Evolutionary conservation across 805 yeast genomes (phyloP), one percentile per base, ranked within the genome.

Genomic region (Nakazawaea wickerhamii): DNA sequence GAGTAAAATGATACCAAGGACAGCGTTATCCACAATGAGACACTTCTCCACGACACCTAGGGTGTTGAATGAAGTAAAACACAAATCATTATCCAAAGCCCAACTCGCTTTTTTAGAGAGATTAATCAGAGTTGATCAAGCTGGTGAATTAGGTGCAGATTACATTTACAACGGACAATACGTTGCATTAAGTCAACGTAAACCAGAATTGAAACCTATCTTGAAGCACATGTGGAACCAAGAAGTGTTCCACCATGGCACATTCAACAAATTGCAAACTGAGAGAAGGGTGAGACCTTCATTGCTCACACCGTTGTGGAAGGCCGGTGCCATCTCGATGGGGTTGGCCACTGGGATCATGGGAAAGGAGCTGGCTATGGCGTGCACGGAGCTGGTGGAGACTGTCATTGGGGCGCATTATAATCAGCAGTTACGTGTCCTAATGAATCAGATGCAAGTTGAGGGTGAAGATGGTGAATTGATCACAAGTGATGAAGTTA

Each of bases 141-240:
- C 99, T 1, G 99, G 99, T 31, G 99, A 93, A 59, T 73, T 93
- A 10, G 99, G 97, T 3, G 99, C 99, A 1, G 81, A 93, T 59
- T 81, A 84, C 51, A 93, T 93, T 39, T 93, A 93, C 60, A 79
- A 81, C 46, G 99, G 98, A 7, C 99, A 93, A 61, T 84, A 82
- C 53, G 67, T 75, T 30, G 89, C 89, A 2, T 67, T 93, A 40
- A 77, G 84, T 10, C 72, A 70, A 41, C 81, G 79, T 44, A 72
- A 74, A 51, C 95, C 95, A 1, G 77, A 80, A 45, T 66, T 91
- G 45, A 86, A 79, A 53, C 91, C 95, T 0, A 69, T 89, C 10
- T 65, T 93, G 55, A 76, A 79, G 54, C 97, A 93, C 58, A 93
- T 93, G 99, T 90, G 98, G 98, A 96, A 90, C 26, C 98, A 93